Evolutionary conservation across 805 yeast species (phyloP).

Genomic region (Torulaspora indica): DNA sequence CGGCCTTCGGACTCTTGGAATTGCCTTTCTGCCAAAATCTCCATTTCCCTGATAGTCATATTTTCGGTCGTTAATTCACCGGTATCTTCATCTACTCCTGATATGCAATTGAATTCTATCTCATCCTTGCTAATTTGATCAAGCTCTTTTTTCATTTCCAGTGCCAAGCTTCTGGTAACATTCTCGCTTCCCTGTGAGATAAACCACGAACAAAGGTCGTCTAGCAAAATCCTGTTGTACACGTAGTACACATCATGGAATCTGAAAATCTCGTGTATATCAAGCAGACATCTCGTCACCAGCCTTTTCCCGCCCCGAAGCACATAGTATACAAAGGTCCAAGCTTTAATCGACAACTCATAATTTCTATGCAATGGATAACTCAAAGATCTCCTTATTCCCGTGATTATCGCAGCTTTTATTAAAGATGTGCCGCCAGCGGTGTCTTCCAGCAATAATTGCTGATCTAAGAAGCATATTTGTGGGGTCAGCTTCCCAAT

Average conservation of each 20-base stretch:
- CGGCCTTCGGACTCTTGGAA: constrained; percentile 23
- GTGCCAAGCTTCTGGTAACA: constrained; percentile 58
- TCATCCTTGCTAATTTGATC: constrained; percentile 40
- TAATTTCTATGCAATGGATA: constrained; percentile 78
- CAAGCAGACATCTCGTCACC: constrained; percentile 56
- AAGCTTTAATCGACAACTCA: constrained; percentile 52
- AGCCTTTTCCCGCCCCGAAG: constrained; percentile 66
- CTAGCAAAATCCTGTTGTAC: constrained; percentile 69
- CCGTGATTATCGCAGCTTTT: constrained; percentile 52
- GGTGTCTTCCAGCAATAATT: constrained; percentile 38
- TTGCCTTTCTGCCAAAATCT: constrained; percentile 51
- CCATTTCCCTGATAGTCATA: constrained; percentile 52
- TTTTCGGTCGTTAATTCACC: constrained; percentile 42
- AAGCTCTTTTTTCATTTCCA: constrained; percentile 50
- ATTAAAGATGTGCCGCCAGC: constrained; percentile 35
- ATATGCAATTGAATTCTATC: constrained; percentile 42
- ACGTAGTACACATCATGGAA: constrained; percentile 81
- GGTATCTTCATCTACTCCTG: constrained; percentile 35
- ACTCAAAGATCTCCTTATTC: constrained; percentile 66
- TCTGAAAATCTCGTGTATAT: constrained; percentile 66
- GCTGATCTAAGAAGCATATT: constrained; percentile 63
- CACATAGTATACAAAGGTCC: constrained; percentile 68
- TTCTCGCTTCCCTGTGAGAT: constrained; percentile 54
- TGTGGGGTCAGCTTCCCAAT: constrained; percentile 84
- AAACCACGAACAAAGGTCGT: constrained; percentile 75